Conservation (phyloP, 1,139 yeast species). For the Meyerozyma athensensis region DNA sequence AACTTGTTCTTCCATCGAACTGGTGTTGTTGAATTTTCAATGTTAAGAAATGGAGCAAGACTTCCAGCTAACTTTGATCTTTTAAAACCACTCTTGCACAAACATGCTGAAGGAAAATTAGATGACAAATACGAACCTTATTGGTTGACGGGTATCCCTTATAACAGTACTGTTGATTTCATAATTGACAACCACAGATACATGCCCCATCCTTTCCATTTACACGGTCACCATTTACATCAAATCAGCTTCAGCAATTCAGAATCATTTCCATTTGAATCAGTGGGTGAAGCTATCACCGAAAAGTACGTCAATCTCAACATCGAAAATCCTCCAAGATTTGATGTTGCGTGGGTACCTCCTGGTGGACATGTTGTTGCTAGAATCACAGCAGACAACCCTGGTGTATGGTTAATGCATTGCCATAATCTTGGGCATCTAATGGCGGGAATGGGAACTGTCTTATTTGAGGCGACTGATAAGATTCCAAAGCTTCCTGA, state of each 20-base stretch:
- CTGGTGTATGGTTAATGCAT: slow-evolving; percentile 23
- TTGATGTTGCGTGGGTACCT: slow-evolving; percentile 23
- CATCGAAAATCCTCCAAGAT: slow-evolving; percentile 19
- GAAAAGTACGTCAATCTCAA: slow-evolving; percentile 14
- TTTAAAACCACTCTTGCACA: slow-evolving; percentile 14
- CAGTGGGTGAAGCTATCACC: slow-evolving; percentile 20
- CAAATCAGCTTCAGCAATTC: slow-evolving; percentile 20
- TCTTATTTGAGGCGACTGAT: slow-evolving; percentile 22
- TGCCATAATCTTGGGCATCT: slow-evolving; percentile 36
- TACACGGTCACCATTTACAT: slow-evolving; percentile 33
- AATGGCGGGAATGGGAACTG: slow-evolving; percentile 33
- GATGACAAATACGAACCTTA: slow-evolving; percentile 4
- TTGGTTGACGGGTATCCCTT: slow-evolving; percentile 16
- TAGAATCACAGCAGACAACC: slow-evolving; percentile 18
- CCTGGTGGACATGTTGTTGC: slow-evolving; percentile 26
- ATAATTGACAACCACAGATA: slow-evolving; percentile 22
- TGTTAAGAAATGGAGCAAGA: slow-evolving; percentile 19
- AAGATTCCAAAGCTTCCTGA: slow-evolving; percentile 15
- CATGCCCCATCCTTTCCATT: slow-evolving; percentile 30
- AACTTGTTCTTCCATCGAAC: slow-evolving; percentile 20
- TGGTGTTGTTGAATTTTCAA: slow-evolving; percentile 22
- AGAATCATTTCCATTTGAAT: slow-evolving; percentile 18
- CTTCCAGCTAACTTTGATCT: slow-evolving; percentile 17
- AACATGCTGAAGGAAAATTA: neutral
- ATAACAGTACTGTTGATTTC: slow-evolving; percentile 26